Evolutionary conservation across 106 monocot species (phyloP), one percentile per base, ranked within the genome.

Genomic region (Hemerocallis citrina): DNA sequence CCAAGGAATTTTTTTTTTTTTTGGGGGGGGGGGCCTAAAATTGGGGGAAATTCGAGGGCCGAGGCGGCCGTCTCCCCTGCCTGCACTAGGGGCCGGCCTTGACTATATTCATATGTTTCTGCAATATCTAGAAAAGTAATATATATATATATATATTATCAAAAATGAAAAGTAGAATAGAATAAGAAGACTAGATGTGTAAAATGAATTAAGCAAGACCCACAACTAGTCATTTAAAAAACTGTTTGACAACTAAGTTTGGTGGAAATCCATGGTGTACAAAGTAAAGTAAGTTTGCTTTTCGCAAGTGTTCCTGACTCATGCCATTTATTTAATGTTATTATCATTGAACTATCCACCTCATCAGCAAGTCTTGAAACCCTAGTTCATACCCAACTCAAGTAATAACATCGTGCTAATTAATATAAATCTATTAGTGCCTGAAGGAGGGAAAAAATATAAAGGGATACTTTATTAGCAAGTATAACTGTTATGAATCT

Each of bases 161-260:
- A n/a, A n/a, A n/a, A n/a, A n/a, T n/a, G n/a, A n/a, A n/a, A n/a
- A n/a, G n/a, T n/a, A n/a, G n/a, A n/a, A n/a, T n/a, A n/a, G n/a
- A n/a, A n/a, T n/a, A n/a, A n/a, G n/a, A n/a, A n/a, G 4, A 54
- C 14, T 54, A n/a, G 31, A 54, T 54, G 32, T 54, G n/a, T 31
- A 54, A 54, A 54, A 54, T 54, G 54, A 31, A n/a, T n/a, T n/a
- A n/a, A n/a, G n/a, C n/a, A n/a, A 54, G 28, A 52, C 30, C 54
- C 54, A 50, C 31, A 54, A 5, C 35, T 36, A 57, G 36, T 27
- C 41, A 29, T 19, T 44, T 61, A 28, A 24, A n/a, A 32, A 60
- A 41, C 34, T 59, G 30, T 45, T 9, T 10, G 32, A 44, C 62
- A 62, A 30, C 64, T 48, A 34, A 7, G 6, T 35, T n/a, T 38